Evolutionary conservation across 1,139 yeast genomes (phyloP), one percentile per base, ranked within the genome.

Genomic region (Magnusiomyces fungicola): DNA sequence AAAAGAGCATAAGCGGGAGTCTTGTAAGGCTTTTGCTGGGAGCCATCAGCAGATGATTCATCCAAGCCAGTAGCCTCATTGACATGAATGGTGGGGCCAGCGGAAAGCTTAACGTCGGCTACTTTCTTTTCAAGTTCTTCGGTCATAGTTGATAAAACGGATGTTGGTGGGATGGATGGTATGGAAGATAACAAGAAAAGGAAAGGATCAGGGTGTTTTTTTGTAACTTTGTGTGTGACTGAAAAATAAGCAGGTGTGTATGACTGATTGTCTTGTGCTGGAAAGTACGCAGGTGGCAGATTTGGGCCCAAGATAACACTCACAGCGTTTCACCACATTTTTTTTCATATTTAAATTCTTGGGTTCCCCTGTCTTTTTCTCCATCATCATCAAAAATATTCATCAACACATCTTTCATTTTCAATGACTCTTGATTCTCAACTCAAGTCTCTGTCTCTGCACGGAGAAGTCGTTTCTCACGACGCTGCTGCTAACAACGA

Each of bases 1-100:
- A 55, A 88, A 43, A 85, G 63, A 2, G 97, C 98, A 65, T 68
- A 92, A 1, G 97, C 96, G 23, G 97, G 73, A 10, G 90, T 78
- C 64, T 84, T 79, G 71, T 71, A 89, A 46, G 98, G 97, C 32
- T 72, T 62, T 29, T 72, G 74, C 64, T 81, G 75, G 27, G 87
- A 58, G 43, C 97, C 97, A 9, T 53, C 51, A 9, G 72, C 67
- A 27, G 74, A 71, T 32, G 72, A 59, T 32, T 70, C 75, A 60
- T 90, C 97, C 23, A 63, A 69, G 53, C 97, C 97, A 6, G 76
- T 67, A 47, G 72, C 65, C 58, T 88, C 95, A 75, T 83, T 78
- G 57, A 90, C 83, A 71, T 83, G 86, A 29, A 44, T 30, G 37
- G 52, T 21, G 25, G 52, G 47, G 39, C 46, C 43, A 12, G 33